A percentile compares a stretch with the other conserved stretches of the same genome.
These are phyloP conservation scores for Penicillium mononematosum DNA, from an alignment of 495 filamentous ascomycete genomes.

Conservation along the genomic window DNA sequence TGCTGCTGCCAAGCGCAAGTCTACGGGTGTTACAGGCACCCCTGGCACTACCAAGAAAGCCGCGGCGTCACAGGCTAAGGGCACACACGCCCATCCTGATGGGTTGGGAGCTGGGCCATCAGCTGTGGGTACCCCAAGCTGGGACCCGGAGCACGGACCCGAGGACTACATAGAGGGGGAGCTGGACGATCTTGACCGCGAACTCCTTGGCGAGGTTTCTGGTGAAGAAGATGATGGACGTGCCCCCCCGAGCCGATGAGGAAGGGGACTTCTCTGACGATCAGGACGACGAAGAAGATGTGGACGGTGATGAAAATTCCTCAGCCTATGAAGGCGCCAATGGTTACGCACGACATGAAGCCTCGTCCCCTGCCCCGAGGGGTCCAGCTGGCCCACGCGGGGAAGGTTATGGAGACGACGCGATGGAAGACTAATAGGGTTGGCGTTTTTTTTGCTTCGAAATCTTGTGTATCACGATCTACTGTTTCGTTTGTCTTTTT, in stretches of 20 bases:
- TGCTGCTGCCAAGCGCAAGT: slow-evolving; percentile 39
- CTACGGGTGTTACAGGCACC: slow-evolving; percentile 28
- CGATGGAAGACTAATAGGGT: slow-evolving; percentile 33
- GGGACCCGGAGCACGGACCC: slow-evolving; percentile 24
- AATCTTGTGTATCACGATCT: slow-evolving; percentile 13
- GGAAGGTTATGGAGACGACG: slow-evolving; percentile 32
- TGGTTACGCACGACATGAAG: slow-evolving; percentile 41
- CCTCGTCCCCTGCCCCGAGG: slow-evolving; percentile 32
- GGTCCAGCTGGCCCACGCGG: slow-evolving; percentile 18
- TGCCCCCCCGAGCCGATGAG: slow-evolving; percentile 24
- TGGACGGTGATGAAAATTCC: slow-evolving; percentile 44
- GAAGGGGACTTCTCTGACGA: slow-evolving; percentile 33
- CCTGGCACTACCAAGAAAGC: slow-evolving; percentile 28
- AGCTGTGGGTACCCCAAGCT: slow-evolving; percentile 23
- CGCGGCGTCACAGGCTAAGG: slow-evolving; percentile 32
- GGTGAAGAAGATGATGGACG: slow-evolving; percentile 39
- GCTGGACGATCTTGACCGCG: slow-evolving; percentile 53
- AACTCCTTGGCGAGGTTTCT: slow-evolving; percentile 49
- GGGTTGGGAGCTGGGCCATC: slow-evolving; percentile 18
- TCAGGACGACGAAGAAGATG: slow-evolving; percentile 32
- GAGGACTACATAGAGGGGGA: slow-evolving; percentile 42
- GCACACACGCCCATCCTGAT: slow-evolving; percentile 29
- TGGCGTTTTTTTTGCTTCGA: slow-evolving; percentile 13
- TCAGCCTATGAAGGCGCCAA: slow-evolving; percentile 42
- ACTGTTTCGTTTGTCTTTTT: slow-evolving; percentile 7